A percentile compares a stretch with the other conserved stretches of the same genome.
Evolutionary conservation across 2,329 filamentous ascomycete genomes (phyloP).

Genomic region (Ascochyta koolunga): DNA sequence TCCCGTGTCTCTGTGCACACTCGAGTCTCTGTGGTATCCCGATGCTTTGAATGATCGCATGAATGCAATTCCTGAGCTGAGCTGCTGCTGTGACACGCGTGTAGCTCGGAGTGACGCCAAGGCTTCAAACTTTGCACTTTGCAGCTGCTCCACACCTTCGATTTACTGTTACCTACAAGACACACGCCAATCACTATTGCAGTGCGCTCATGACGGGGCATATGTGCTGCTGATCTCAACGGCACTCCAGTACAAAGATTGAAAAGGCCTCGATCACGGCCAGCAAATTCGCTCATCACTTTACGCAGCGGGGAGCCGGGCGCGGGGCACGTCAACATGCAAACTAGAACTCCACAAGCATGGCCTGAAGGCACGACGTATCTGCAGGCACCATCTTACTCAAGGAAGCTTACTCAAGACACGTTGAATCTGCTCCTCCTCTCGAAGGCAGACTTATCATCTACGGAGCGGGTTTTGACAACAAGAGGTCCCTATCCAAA

Average conservation of each 20-base stretch:
- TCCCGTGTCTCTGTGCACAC: neutral
- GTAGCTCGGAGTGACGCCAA: neutral
- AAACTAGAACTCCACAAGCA: conserved; percentile 30
- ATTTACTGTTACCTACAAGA: neutral
- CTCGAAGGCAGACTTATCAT: conserved; percentile 23
- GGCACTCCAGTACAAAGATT: neutral
- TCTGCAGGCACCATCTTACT: conserved; percentile 38
- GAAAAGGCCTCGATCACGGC: neutral
- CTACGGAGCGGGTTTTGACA: conserved; percentile 19
- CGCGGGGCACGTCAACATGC: neutral
- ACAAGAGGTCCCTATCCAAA: conserved; percentile 40
- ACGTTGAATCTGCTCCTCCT: conserved; percentile 30
- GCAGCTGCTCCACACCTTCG: neutral
- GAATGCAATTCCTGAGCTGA: neutral
- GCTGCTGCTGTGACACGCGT: neutral
- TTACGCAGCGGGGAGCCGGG: neutral
- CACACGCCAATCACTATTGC: neutral
- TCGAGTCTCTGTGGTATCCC: neutral
- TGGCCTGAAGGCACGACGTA: conserved; percentile 40
- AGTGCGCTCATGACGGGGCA: neutral
- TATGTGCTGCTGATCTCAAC: neutral
- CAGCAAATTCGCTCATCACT: neutral
- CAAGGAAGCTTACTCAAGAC: conserved; percentile 36
- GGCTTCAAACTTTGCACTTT: neutral
- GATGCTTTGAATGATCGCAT: neutral